Evolutionary conservation across 2,329 filamentous ascomycete genomes (phyloP).

Genomic region (Aspergillus texensis): DNA sequence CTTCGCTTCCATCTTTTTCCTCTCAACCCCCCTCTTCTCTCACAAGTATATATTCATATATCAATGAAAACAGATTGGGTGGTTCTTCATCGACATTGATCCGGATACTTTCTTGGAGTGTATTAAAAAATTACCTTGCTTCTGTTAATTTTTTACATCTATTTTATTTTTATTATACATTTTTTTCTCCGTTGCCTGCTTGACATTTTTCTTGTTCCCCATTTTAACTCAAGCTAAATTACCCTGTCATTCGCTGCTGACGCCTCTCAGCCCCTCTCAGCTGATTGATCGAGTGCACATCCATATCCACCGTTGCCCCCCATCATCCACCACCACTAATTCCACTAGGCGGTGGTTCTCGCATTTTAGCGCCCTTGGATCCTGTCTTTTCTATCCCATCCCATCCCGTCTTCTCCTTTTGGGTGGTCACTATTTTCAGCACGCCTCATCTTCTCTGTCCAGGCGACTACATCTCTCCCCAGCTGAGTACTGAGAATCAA

Average conservation of each 20-base stretch:
- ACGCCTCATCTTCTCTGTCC: constrained; percentile 24
- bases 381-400: constrained; percentile 19
- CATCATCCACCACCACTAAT: constrained; percentile 19
- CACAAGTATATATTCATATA: not conserved
- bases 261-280: constrained; percentile 24
- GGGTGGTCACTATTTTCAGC: constrained; percentile 19
- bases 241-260: constrained; percentile 19
- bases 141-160: constrained; percentile 4
- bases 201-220: constrained; percentile 3
- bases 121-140: not conserved
- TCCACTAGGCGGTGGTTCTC: constrained; percentile 24
- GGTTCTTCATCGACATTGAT: not conserved
- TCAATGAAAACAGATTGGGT: not conserved
- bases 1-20: not conserved
- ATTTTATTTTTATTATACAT: constrained; percentile 1
- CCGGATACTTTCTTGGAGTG: not conserved
- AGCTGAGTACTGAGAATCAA: constrained; percentile 11
- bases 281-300: constrained; percentile 31
- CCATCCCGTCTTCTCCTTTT: constrained; percentile 16
- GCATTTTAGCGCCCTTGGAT: constrained; percentile 26
- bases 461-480: constrained; percentile 24
- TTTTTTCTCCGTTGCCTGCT: not conserved
- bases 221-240: constrained; percentile 11
- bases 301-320: constrained; percentile 21
- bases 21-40: not conserved